phyloP scores from a whole-genome alignment of 495 filamentous ascomycete species.

The Chaetomidium leptoderma region DNA sequence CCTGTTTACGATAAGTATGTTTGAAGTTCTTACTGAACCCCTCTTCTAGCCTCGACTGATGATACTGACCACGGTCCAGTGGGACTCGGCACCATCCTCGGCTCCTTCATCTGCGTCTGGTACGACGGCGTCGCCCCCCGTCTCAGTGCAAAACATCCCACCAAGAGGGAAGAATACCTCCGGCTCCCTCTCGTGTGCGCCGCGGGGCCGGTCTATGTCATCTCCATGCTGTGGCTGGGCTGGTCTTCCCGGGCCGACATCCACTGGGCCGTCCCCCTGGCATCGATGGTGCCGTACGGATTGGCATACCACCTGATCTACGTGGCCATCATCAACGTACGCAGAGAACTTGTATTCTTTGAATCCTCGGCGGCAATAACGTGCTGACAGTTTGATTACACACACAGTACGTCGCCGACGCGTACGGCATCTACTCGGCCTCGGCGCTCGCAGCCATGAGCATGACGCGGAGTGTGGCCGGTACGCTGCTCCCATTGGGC shows the following conservation, averaged over 20 bases:
- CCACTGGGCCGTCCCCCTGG: constrained; percentile 58
- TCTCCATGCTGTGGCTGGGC: constrained; percentile 64
- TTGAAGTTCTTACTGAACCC: not conserved
- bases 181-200: constrained; percentile 62
- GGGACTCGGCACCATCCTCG: constrained; percentile 45
- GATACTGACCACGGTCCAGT: constrained; percentile 22
- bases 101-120: constrained; percentile 48
- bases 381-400: not conserved
- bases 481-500: constrained; percentile 49
- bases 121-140: constrained; percentile 28
- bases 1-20: constrained; percentile 29
- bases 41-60: too few relatives aligned
- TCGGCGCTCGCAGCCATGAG: constrained; percentile 58
- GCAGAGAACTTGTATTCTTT: too few relatives aligned
- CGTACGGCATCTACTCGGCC: constrained; percentile 64
- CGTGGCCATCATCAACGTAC: constrained; percentile 55
- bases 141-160: constrained; percentile 18
- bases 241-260: constrained; percentile 55
- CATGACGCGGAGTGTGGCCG: constrained; percentile 54
- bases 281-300: constrained; percentile 59
- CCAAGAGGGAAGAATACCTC: constrained; percentile 48
- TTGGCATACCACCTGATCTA: constrained; percentile 62
- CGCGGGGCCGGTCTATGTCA: constrained; percentile 54
- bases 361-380: too few relatives aligned
- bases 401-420: constrained; percentile 58